Conservation (phyloP, 176 grass and related monocot species). For the Raddia distichophylla region DNA sequence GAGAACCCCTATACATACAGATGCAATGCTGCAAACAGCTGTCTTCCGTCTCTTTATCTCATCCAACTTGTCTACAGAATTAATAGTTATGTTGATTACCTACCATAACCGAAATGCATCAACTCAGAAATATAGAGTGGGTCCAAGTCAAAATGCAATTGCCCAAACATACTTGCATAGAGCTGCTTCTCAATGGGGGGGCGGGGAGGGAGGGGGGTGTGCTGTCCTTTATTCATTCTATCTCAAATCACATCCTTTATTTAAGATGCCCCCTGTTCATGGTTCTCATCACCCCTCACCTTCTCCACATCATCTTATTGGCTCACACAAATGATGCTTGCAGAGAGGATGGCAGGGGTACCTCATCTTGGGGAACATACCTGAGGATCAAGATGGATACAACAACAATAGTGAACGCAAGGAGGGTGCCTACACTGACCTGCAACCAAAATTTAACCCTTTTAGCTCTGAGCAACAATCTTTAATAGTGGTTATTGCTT, state of each 20-base stretch:
- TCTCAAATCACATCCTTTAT: constrained; percentile 49
- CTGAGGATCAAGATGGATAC: constrained; percentile 92
- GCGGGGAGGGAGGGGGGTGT: no score
- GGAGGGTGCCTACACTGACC: constrained; percentile 90
- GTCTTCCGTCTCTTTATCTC: constrained; percentile 62
- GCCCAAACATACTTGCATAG: constrained; percentile 52
- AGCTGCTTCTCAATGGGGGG: constrained; percentile 69
- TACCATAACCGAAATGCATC: neutral
- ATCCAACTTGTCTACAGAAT: constrained; percentile 56
- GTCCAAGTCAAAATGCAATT: neutral
- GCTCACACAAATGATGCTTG: constrained; percentile 68
- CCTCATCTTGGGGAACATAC: constrained; percentile 80
- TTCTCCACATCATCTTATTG: constrained; percentile 67
- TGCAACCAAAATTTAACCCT: constrained; percentile 34
- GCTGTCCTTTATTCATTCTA: constrained; percentile 46
- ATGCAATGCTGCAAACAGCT: constrained; percentile 77
- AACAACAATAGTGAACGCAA: constrained; percentile 75
- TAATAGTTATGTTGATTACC: neutral
- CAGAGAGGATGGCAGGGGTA: constrained; percentile 85
- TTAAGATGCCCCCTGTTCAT: constrained; percentile 42
- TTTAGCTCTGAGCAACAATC: constrained; percentile 12
- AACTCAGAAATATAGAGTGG: constrained; percentile 20
- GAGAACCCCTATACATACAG: constrained; percentile 68
- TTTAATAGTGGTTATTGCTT: constrained; percentile 1
- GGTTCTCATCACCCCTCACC: constrained; percentile 29